These are phyloP conservation scores for Metschnikowia gruessii DNA, from an alignment of 805 yeast species.

Conservation along the genomic window DNA sequence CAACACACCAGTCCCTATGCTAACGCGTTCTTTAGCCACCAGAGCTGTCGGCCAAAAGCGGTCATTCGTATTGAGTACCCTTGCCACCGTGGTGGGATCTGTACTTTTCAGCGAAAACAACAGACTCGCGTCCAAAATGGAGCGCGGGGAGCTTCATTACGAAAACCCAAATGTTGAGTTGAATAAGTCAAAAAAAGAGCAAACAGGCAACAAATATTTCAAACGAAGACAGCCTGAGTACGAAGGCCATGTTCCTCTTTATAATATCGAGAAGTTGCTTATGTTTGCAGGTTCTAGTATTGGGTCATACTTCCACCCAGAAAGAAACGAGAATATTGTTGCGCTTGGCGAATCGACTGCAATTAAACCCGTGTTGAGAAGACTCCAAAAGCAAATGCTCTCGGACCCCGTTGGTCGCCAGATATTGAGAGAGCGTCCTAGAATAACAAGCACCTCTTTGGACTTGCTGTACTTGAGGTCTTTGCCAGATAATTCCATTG, in stretches of 20 bases:
- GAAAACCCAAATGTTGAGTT: conserved; percentile 31
- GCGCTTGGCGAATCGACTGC: conserved; percentile 92
- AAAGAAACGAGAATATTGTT: conserved; percentile 68
- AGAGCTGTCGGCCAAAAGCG: conserved; percentile 11
- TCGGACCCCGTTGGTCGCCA: conserved; percentile 71
- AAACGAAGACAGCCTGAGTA: conserved; percentile 47
- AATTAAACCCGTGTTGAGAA: conserved; percentile 58
- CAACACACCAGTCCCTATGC: conserved; percentile 1
- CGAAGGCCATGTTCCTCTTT: conserved; percentile 78
- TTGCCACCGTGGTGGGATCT: conserved; percentile 26
- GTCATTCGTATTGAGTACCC: conserved; percentile 14
- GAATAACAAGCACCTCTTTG: conserved; percentile 72
- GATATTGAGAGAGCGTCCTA: conserved; percentile 74
- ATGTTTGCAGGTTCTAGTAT: conserved; percentile 72
- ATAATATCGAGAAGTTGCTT: conserved; percentile 55
- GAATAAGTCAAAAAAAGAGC: conserved; percentile 22
- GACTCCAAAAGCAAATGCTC: conserved; percentile 71
- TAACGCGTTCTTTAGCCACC: conserved; percentile 6
- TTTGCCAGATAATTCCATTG: conserved; percentile 70
- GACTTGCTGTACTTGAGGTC: conserved; percentile 56
- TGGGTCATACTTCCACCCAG: conserved; percentile 76
- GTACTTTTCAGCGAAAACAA: conserved; percentile 43
- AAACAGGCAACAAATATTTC: conserved; percentile 31
- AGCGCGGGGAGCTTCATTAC: conserved; percentile 45
- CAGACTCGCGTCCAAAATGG: conserved; percentile 59